These are phyloP conservation scores for Neurospora sp. DNA, from an alignment of 495 filamentous ascomycete species.

Conservation along the genomic window DNA sequence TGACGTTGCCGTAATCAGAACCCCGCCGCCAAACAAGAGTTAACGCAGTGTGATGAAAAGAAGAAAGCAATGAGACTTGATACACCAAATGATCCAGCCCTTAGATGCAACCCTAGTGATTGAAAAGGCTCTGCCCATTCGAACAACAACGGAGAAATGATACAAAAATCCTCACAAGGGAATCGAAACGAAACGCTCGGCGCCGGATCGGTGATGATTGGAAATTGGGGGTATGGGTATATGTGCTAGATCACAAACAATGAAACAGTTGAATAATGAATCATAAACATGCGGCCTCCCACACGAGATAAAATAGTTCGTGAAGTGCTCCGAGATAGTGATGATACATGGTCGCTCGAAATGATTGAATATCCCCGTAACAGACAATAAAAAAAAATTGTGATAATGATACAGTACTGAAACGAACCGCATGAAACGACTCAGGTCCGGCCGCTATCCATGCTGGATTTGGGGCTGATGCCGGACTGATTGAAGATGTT, in stretches of 20 bases:
- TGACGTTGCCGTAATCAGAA: background rate
- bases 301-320: background rate
- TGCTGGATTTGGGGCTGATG: slow-evolving; percentile 35
- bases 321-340: background rate
- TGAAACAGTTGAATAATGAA: background rate
- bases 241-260: background rate
- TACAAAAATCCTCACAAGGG: background rate
- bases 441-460: slow-evolving; percentile 25
- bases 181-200: background rate
- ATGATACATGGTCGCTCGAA: background rate
- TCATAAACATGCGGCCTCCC: background rate
- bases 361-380: slow-evolving; percentile 6
- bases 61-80: background rate
- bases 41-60: background rate
- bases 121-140: background rate
- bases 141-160: background rate
- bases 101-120: background rate
- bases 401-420: slow-evolving; percentile 10
- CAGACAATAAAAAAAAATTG: background rate
- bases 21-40: background rate
- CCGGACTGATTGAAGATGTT: slow-evolving; percentile 36
- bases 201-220: background rate
- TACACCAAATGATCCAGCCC: background rate
- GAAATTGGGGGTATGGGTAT: background rate
- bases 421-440: background rate